Evolutionary conservation across 2,329 filamentous ascomycete genomes (phyloP), one percentile per base, ranked within the genome.

Genomic region (Aspergillus quadricinctus): DNA sequence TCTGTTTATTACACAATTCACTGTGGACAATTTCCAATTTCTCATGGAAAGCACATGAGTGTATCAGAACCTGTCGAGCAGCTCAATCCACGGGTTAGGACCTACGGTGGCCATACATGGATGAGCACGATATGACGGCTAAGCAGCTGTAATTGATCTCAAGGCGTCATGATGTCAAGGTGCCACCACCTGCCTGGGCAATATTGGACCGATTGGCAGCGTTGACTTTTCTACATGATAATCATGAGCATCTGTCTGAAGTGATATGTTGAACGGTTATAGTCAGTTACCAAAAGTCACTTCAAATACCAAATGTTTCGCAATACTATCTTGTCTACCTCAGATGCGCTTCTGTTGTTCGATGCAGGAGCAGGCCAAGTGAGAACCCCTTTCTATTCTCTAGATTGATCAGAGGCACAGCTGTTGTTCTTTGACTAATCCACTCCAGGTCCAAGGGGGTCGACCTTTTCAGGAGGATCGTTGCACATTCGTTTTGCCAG

Each of bases 381-480:
- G 54, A 52, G 53, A 46, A 25, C 1, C 19, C 5, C 43, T 14
- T 19, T 25, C 43, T 23, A 17, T n/a, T 23, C 5, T 23, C 2
- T 17, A 10, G 27, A 7, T 7, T 7, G 17, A 17, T n/a, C 14
- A 37, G 14, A 17, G 5, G 14, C 6, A 37, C 31, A 37, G 31
- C 31, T 17, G 29, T 37, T 37, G 14, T 37, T 37, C 14, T 17
- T 37, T 5, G 31, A 37, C 31, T 37, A 37, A 37, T 37, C 21
- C 19, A 11, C 23, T 46, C 5, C 46, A 73, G 70, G 63, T 63
- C 23, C 65, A 71, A 65, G 71, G 71, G 55, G 57, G 61, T 48
- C 57, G 71, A 53, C 53, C 58, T 2, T 54, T 53, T 19, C 71
- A 73, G 53, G 69, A 72, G 53, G 71, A 73, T 55, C 69, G 69